phyloP scores from a whole-genome alignment of 768 basidiomycete species.

The Termitomyces bulborhizus region DNA sequence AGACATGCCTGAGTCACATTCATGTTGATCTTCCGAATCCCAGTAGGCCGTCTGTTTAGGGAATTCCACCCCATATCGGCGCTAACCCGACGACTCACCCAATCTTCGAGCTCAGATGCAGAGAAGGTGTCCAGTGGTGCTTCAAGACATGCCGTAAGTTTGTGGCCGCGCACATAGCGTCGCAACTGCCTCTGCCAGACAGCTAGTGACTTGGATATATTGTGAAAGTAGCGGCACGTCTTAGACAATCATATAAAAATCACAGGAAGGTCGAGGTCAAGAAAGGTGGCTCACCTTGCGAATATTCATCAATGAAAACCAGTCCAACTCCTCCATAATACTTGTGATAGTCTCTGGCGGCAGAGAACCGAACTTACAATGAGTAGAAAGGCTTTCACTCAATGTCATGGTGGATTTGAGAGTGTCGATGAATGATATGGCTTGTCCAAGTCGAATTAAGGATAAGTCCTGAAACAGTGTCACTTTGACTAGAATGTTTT shows the following conservation, averaged over 20 bases:
- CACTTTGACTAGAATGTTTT: neutral
- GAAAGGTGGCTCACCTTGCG: constrained; percentile 1
- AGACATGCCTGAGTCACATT: constrained; percentile 2
- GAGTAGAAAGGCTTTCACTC: neutral
- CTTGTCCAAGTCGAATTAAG: too few species aligned
- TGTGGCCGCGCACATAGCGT: neutral
- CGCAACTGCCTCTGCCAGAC: constrained; percentile 6
- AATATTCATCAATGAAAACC: constrained; percentile 7
- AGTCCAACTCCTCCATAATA: constrained; percentile 6
- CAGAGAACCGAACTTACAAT: neutral
- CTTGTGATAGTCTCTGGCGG: constrained; percentile 2
- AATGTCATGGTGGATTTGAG: neutral
- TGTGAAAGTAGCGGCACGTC: constrained; percentile 2
- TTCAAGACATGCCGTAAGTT: neutral
- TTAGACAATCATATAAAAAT: neutral
- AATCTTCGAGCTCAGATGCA: constrained; percentile 5
- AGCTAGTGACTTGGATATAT: constrained; percentile 1
- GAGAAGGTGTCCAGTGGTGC: constrained; percentile 2
- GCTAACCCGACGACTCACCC: constrained; percentile 6
- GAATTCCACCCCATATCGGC: constrained; percentile 9
- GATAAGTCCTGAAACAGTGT: too few species aligned
- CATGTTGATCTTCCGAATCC: neutral
- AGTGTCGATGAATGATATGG: neutral
- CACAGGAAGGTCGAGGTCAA: neutral
- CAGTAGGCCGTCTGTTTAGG: neutral